Conservation (phyloP, 345 rosid species). For the Garcia nutans region DNA sequence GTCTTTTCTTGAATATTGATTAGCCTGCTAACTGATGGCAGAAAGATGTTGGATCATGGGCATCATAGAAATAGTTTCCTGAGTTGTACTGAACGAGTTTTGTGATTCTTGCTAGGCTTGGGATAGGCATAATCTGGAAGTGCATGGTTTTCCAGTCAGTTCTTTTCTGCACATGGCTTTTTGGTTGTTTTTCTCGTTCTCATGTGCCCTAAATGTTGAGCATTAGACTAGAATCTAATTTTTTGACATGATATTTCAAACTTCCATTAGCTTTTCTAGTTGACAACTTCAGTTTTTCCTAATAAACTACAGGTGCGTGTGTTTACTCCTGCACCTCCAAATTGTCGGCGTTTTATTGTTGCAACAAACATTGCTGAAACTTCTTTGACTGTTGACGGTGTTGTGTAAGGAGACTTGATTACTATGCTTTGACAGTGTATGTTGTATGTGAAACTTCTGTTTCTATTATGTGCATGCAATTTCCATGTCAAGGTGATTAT, state of each 20-base stretch:
- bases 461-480: background rate
- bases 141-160: background rate
- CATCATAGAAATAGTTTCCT: background rate
- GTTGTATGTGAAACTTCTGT: conserved; percentile 2
- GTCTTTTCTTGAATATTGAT: background rate
- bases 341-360: conserved; percentile 90
- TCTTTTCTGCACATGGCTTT: background rate
- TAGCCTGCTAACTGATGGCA: background rate
- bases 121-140: background rate
- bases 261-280: background rate
- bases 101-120: background rate
- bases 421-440: conserved; percentile 22
- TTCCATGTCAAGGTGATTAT: background rate
- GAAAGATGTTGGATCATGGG: background rate
- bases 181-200: background rate
- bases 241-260: conserved; percentile 2
- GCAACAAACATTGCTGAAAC: conserved; percentile 98
- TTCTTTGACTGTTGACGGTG: conserved; percentile 96
- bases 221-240: background rate
- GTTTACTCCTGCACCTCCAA: conserved; percentile 88
- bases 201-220: background rate
- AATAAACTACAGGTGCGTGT: conserved; percentile 74
- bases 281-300: conserved; percentile 22
- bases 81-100: background rate
- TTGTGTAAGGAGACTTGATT: conserved; percentile 74